Base-by-base conservation (phyloP, 1,284 basidiomycete genomes). In the Quambalaria eucalypti region DNA sequence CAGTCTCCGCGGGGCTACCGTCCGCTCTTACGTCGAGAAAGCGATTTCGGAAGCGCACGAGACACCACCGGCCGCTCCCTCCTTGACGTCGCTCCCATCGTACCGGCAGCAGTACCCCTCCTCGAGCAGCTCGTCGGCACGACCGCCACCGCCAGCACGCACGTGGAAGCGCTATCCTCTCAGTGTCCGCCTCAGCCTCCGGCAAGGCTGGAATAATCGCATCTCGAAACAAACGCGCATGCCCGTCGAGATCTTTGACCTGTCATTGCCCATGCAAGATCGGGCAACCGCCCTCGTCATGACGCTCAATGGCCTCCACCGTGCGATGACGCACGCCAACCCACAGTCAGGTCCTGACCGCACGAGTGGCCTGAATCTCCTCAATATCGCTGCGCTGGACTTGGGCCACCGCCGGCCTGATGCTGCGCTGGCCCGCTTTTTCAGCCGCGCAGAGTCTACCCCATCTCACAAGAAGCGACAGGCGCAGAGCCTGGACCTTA, bases 371-470 rank as follows among this genome's bases (percentile, higher is more conserved):
- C 56, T 70, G 51, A 64, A 65, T 29, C 52, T 71, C 40, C 63
- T 71, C 64, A 71, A 68, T 46, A 64, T 71, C 29, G 66, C 69
- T 1, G 69, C 68, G 6, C 28, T 65, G 25, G 66, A 71, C 28
- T 47, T 71, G 36, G 56, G 54, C 44, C 55, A 59, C 5, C 55
- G 52, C 49, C 5, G 57, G 26, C 66, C 66, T 25, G 52, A 57
- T 29, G 42, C 60, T 19, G 59, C 60, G 16, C 39, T 69, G 1
- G 61, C 56, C 2, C 55, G 51, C 48, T 68, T 66, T 50, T 62
- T 69, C 33, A 28, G 16, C 33, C 4, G 21, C 25, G 14, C 25
- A 29, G 16, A 8, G 31, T 19, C 3, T n/a, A 14, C 1, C 12
- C 16, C 21, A 28, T 5, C 16, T 9, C 44, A 39, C 28, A 26